Base-by-base conservation (phyloP, 352 stramenopile genomes). In the Globisporangium sylvaticum region DNA sequence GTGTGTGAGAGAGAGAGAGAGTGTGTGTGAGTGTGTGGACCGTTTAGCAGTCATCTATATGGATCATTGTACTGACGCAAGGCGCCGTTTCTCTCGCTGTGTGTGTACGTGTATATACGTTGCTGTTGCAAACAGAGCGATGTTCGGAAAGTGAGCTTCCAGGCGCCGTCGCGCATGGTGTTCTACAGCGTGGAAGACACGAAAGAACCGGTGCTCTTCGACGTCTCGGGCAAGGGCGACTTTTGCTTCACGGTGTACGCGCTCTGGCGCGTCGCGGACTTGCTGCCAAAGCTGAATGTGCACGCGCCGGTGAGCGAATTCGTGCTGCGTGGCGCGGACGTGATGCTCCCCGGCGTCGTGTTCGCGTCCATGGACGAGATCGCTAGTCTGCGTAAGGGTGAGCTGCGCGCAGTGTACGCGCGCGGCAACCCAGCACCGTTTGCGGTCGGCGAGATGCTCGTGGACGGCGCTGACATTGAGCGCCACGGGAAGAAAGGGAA, bases 261-360 rank as follows among this genome's bases (percentile, higher is more conserved):
- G 12, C 62, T 96, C 10, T 96, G 88, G 88, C 65, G 69, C 1
- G 65, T 68, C 4, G 68, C 82, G 0, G 58, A 72, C 25, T 57
- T 93, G 25, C 68, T 95, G 42, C 86, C 84, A 8, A 59, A 68
- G 29, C 63, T 96, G 48, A 63, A 77, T 32, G 85, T 96, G 39
- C 84, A 96, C 61, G 84, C 84, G 12, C 84, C 85, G 3, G 88
- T 92, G 71, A 96, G 88, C 57, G 73, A 90, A 55, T 96, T 90
- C 32, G 79, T 94, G 42, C 67, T 96, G 27, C 80, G 86, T 37
- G 88, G 88, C 8, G 88, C 88, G 0, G 88, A 94, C 56, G 84
- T 94, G 56, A 96, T 96, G 88, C 72, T 94, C 42, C 88, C 88
- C 0, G 88, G 88, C 4, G 86, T 96, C 2, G 79, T 96, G 7